Base-by-base conservation (phyloP, 768 basidiomycete species). In the Sarcomyxa edulis region DNA sequence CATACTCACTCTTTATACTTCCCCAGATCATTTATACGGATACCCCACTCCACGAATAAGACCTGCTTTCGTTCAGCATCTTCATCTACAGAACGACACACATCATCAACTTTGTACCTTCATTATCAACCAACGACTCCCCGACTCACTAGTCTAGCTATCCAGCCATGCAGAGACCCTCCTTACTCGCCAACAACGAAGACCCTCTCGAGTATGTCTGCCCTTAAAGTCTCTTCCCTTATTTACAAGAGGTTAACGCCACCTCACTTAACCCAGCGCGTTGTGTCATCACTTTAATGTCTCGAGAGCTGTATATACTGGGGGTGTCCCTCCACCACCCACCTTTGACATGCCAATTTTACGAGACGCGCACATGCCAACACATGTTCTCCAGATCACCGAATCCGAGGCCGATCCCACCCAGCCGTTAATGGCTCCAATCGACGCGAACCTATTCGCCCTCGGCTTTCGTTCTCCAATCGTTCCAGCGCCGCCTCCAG, bases 371-470 rank as follows among this genome's bases (percentile, higher is more conserved):
- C 64, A 62, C 37, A 56, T 66, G 46, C 78, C 80, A 26, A 81
- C 77, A 3, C 81, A 82, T 49, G 61, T 74, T 40, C 66, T 82
- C 32, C 72, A 74, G 15, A 61, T 73, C 46, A 58, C 62, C 40
- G 58, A 60, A 28, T 30, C 59, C 24, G 37, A 45, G 21, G 32
- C 60, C 3, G n/a, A n/a, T n/a, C 40, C 51, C 16, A 37, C 50
- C 5, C 51, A 58, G 10, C 68, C 74, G 5, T 48, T 71, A 23
- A 59, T 79, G 48, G 52, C 78, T 12, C 81, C 81, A 12, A 69
- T 82, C 43, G 66, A 73, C 47, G 63, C 66, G 7, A 60, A 63
- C 42, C 51, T 71, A 16, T 78, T 74, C 53, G 58, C 60, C 16
- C 46, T 54, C 12, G 62, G 57, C 18, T 68, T 74, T 36, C 51